These are phyloP conservation scores for Phytophthora palmivora DNA, from an alignment of 352 stramenopile species.

Conservation along the genomic window DNA sequence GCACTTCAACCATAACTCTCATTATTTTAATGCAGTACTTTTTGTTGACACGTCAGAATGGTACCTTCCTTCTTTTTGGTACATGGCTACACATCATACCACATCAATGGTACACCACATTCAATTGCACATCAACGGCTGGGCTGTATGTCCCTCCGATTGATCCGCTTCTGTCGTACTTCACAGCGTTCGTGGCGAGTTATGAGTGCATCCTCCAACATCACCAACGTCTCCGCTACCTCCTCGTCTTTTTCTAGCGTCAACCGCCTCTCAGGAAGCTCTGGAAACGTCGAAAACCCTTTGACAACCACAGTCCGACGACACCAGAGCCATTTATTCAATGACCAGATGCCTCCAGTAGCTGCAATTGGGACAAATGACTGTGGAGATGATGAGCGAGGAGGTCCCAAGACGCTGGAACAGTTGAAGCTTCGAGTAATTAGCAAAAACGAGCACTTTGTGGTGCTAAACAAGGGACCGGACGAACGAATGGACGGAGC, in stretches of 20 bases:
- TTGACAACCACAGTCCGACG: slow-evolving; percentile 41
- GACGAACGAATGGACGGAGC: slow-evolving; percentile 88
- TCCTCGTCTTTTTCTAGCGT: slow-evolving; percentile 10
- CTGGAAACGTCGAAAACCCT: slow-evolving; percentile 11
- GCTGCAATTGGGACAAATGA: not conserved
- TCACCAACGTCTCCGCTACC: not conserved
- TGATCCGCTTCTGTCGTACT: slow-evolving; percentile 20
- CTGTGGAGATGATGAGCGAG: slow-evolving; percentile 38
- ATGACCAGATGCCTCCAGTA: slow-evolving; percentile 11
- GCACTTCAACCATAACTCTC: no score
- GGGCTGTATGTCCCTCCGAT: slow-evolving; percentile 28
- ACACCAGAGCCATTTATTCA: slow-evolving; percentile 59
- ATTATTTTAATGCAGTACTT: no score
- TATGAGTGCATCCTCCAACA: slow-evolving; percentile 25
- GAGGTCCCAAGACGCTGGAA: slow-evolving; percentile 60
- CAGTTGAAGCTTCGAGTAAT: slow-evolving; percentile 67
- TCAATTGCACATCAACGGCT: slow-evolving; percentile 19
- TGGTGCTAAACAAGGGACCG: slow-evolving; percentile 83
- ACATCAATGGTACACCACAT: slow-evolving; percentile 17
- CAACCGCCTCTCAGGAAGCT: not conserved
- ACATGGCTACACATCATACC: slow-evolving; percentile 9
- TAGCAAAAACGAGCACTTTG: slow-evolving; percentile 53
- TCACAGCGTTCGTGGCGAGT: slow-evolving; percentile 8
- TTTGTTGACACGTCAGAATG: no score
- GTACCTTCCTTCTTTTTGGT: not conserved